Evolutionary conservation across 2,329 filamentous ascomycete genomes (phyloP).

Genomic region (Penicillium concentricum): DNA sequence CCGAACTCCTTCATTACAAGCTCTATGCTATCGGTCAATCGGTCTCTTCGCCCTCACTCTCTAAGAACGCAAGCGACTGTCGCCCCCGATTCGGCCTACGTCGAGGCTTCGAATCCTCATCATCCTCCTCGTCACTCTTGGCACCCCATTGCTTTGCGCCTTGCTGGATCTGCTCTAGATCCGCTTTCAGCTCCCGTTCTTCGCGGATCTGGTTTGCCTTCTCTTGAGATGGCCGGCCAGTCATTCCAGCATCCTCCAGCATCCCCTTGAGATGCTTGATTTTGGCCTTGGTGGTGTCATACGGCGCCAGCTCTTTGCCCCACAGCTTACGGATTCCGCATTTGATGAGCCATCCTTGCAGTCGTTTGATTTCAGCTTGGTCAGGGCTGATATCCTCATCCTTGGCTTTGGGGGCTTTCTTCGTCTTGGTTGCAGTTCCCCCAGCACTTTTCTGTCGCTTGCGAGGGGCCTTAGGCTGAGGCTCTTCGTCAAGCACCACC

Average conservation of each 20-base stretch:
- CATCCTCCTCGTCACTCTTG: conserved; percentile 43
- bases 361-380: conserved; percentile 78
- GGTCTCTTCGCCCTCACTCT: conserved; percentile 65
- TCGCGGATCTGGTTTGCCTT: conserved; percentile 87
- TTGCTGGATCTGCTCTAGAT: conserved; percentile 80
- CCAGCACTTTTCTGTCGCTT: conserved; percentile 44
- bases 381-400: conserved; percentile 58
- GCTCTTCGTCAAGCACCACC: conserved; percentile 72
- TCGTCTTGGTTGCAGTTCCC: conserved; percentile 30
- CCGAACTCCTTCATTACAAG: not conserved
- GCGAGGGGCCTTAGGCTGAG: conserved; percentile 59
- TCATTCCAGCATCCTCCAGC: conserved; percentile 82
- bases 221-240: conserved; percentile 79
- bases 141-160: conserved; percentile 77
- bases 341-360: conserved; percentile 83
- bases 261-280: conserved; percentile 76
- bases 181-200: conserved; percentile 75
- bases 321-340: conserved; percentile 93
- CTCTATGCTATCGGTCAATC: conserved; percentile 34
- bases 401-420: conserved; percentile 42
- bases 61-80: conserved; percentile 59
- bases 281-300: conserved; percentile 72
- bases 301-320: conserved; percentile 77
- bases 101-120: conserved; percentile 35
- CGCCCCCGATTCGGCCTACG: conserved; percentile 43